Conservation (phyloP, 495 filamentous ascomycete species). For the Xylaria scruposa region DNA sequence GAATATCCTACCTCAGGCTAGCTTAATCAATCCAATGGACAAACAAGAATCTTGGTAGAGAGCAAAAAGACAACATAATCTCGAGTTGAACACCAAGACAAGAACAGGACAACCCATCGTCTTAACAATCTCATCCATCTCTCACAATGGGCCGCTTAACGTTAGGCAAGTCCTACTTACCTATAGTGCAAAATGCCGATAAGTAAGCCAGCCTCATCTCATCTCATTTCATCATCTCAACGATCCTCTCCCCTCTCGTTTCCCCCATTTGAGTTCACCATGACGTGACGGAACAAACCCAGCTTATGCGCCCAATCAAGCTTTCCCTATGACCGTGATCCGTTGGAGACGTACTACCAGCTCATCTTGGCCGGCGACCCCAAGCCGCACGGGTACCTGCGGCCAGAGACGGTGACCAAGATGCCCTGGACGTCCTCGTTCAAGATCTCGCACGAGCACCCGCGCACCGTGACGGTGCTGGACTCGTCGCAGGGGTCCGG, state of each 20-base stretch:
- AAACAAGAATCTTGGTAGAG: background rate
- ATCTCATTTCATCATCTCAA: background rate
- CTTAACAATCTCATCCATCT: slow-evolving; percentile 3
- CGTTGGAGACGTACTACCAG: slow-evolving; percentile 38
- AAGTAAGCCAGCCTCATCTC: slow-evolving; percentile 24
- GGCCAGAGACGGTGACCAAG: slow-evolving; percentile 47
- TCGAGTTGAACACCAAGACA: background rate
- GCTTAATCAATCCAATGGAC: background rate
- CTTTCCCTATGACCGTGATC: slow-evolving; percentile 37
- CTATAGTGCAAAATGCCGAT: slow-evolving; percentile 29
- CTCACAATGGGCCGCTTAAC: slow-evolving; percentile 24
- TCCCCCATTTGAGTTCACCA: background rate
- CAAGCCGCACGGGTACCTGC: slow-evolving; percentile 52
- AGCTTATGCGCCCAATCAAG: slow-evolving; percentile 28
- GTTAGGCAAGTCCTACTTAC: slow-evolving; percentile 24
- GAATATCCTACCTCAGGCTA: slow-evolving; percentile 7
- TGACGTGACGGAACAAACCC: slow-evolving; percentile 8
- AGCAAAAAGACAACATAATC: background rate
- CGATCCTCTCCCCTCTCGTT: background rate
- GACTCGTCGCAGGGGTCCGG: slow-evolving; percentile 35
- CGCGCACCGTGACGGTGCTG: slow-evolving; percentile 41
- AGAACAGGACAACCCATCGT: background rate
- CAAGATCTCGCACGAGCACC: slow-evolving; percentile 39
- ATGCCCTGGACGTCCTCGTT: slow-evolving; percentile 56
- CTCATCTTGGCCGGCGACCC: slow-evolving; percentile 44